These are phyloP conservation scores for Vicia villosa DNA, from an alignment of 306 rosid genomes.

Conservation along the genomic window DNA sequence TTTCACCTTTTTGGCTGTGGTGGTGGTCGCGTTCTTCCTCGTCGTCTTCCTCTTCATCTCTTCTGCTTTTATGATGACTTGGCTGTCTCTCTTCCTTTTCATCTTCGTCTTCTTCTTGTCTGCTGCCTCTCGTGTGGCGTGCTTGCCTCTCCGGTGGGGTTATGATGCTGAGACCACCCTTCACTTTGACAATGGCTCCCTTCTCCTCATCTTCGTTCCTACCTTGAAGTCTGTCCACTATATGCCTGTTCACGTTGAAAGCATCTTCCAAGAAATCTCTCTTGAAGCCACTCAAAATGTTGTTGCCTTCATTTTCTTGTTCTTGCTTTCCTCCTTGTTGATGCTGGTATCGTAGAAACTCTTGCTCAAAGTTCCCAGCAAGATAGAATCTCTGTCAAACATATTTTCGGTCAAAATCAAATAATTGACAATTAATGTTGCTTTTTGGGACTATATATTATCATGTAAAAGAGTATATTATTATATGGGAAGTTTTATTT, in stretches of 20 bases:
- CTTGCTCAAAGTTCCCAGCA: conserved; percentile 61
- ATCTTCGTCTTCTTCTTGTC: neutral
- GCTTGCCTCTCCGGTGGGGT: conserved; percentile 37
- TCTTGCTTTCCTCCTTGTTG: neutral
- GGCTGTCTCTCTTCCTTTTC: conserved; percentile 1
- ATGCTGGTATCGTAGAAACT: conserved; percentile 29
- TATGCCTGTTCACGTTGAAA: conserved; percentile 42
- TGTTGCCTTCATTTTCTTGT: conserved; percentile 30
- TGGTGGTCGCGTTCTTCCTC: neutral
- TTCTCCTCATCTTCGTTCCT: conserved; percentile 43
- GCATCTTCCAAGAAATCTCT: conserved; percentile 44
- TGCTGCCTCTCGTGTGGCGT: neutral
- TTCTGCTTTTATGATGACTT: neutral
- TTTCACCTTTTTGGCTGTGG: neutral
- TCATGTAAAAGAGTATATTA: neutral
- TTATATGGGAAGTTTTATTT: neutral
- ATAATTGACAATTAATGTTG: neutral
- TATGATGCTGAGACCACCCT: conserved; percentile 45
- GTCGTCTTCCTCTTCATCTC: neutral
- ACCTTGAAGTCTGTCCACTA: conserved; percentile 47
- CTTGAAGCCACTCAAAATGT: conserved; percentile 52
- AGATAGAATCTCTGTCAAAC: conserved; percentile 61
- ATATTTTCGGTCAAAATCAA: neutral
- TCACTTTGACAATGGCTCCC: conserved; percentile 52
- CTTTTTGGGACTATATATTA: neutral